A percentile compares a stretch with the other conserved stretches of the same genome.
These are phyloP conservation scores for Akebia trifoliata DNA, from an alignment of 164 flowering plant genomes.

Conservation along the genomic window DNA sequence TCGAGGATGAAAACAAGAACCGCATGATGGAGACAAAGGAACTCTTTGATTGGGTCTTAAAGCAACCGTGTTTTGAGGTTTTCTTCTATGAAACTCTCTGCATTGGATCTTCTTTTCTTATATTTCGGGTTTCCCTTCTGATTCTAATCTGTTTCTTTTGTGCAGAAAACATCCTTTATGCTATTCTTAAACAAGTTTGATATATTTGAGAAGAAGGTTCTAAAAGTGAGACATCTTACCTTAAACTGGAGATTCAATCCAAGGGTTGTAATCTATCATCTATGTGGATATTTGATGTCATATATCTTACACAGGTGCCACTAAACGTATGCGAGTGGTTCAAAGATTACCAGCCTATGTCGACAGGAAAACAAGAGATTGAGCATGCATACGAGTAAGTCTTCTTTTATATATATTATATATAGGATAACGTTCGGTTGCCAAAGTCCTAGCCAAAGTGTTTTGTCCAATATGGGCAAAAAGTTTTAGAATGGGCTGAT, in stretches of 20 bases:
- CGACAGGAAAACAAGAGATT: slow-evolving; percentile 88
- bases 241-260: not conserved
- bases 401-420: not conserved
- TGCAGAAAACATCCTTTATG: slow-evolving; percentile 98
- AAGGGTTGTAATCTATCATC: not conserved
- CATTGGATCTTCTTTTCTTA: slow-evolving; percentile 1
- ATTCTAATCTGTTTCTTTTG: slow-evolving; percentile 9
- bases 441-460: no score
- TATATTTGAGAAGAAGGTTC: slow-evolving; percentile 90
- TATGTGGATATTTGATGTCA: slow-evolving; percentile 5
- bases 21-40: slow-evolving; percentile 94
- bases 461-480: no score
- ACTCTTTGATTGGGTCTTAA: slow-evolving; percentile 93
- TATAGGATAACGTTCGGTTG: no score
- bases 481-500: no score
- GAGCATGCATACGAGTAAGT: slow-evolving; percentile 99
- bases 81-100: slow-evolving; percentile 10
- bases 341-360: slow-evolving; percentile 87
- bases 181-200: slow-evolving; percentile 96
- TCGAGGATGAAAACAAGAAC: slow-evolving; percentile 87
- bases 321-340: slow-evolving; percentile 94
- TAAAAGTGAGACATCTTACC: slow-evolving; percentile 48
- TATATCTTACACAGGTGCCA: slow-evolving; percentile 55
- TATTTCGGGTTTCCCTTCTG: not conserved
- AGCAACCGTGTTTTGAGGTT: slow-evolving; percentile 98